Base-by-base conservation (phyloP, 2,329 filamentous ascomycete genomes). In the Sclerotinia borealis region DNA sequence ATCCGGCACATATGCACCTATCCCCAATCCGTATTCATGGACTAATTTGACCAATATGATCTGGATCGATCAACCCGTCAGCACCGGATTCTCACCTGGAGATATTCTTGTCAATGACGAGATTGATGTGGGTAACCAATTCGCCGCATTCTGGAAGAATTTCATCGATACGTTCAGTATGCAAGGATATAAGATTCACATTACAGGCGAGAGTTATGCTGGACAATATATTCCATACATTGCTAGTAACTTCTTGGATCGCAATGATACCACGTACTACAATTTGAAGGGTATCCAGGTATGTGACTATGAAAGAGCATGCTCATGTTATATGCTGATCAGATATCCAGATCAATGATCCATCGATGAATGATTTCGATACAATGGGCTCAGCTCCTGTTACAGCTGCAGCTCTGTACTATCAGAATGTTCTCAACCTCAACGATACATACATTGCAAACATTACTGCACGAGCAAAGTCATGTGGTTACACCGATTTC, bases 91-190 rank as follows among this genome's bases (percentile, higher is more conserved):
- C 67, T 79, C 80, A 0, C 80, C 81, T 49, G 84, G 84, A 15
- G 79, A 75, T 4, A 76, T 81, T 1, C 81, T 77, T 0, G 82
- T 82, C 5, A 79, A 76, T 2, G 77, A 79, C 63, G 79, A 85
- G 67, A 76, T 78, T 31, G 83, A 85, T 67, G 78, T 82, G 34
- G 81, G 83, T 0, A 74, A 75, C 22, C 78, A 87, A 64, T 86
- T 87, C 70, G 77, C 84, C 13, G 83, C 82, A 50, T 87, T 86
- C 74, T 85, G 81, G 77, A 84, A 85, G 76, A 86, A 86, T 72
- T 87, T 86, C 65, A 74, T 86, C 34, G 76, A 85, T 41, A 83
- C 81, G 0, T 87, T 87, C 64, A 76, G 73, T 27, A 77, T 86
- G 63, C 76, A 83, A 43, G 77, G 79, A 25, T 80, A 79, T 65